phyloP scores from a whole-genome alignment of 352 stramenopile species.

The Globisporangium ultimum region DNA sequence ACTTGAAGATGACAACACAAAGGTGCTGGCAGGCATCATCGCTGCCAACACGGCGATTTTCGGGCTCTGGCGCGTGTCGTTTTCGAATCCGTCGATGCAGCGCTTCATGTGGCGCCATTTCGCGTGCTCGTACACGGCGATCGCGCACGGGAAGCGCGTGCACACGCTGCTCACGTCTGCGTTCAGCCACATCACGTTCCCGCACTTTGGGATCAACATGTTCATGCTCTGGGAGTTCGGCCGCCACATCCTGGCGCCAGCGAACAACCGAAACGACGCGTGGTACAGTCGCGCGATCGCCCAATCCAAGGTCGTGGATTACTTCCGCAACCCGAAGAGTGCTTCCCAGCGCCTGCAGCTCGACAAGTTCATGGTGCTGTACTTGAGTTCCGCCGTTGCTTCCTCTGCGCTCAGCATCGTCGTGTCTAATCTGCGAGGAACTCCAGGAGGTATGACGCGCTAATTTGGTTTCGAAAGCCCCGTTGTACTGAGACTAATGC shows the following conservation, averaged over 20 bases:
- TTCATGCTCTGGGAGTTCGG: slow-evolving; percentile 89
- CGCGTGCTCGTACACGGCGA: slow-evolving; percentile 75
- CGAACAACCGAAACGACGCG: slow-evolving; percentile 24
- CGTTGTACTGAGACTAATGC: no score
- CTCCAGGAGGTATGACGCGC: slow-evolving; percentile 33
- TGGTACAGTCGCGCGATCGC: slow-evolving; percentile 55
- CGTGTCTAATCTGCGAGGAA: slow-evolving; percentile 62
- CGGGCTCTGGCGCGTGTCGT: slow-evolving; percentile 70
- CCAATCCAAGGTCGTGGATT: slow-evolving; percentile 46
- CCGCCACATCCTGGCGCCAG: slow-evolving; percentile 51
- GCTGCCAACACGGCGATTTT: slow-evolving; percentile 67
- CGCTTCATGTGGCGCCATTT: slow-evolving; percentile 84
- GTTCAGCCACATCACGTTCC: slow-evolving; percentile 82
- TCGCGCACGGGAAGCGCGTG: slow-evolving; percentile 58
- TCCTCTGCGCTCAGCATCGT: slow-evolving; percentile 68
- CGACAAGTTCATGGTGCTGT: slow-evolving; percentile 66
- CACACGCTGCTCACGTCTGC: slow-evolving; percentile 76
- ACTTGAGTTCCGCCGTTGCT: slow-evolving; percentile 63
- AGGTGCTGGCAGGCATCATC: slow-evolving; percentile 57
- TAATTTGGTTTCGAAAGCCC: not conserved
- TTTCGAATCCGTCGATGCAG: slow-evolving; percentile 38
- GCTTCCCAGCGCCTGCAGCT: slow-evolving; percentile 36
- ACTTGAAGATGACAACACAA: slow-evolving; percentile 64
- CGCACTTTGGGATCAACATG: slow-evolving; percentile 85
- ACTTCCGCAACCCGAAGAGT: slow-evolving; percentile 24